A percentile compares a stretch with the other conserved stretches of the same genome.
Conservation (phyloP, 2,329 filamentous ascomycete genomes). For the Diaporthe nobilis region DNA sequence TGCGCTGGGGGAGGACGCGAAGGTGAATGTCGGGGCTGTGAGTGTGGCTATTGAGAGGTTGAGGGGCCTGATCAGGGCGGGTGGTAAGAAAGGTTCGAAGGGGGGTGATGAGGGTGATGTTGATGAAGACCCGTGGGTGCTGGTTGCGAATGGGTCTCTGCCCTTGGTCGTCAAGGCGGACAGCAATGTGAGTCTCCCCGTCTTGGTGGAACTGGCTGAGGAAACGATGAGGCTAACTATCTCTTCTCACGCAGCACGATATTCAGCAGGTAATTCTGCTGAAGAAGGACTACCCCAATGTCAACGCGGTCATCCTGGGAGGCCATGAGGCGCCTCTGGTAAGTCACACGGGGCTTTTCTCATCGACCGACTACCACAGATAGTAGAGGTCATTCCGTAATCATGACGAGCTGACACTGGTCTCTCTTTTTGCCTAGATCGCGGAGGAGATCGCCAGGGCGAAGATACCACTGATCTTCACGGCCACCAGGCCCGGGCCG, state of each 20-base stretch:
- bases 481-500: slow-evolving; percentile 53
- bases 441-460: slow-evolving; percentile 56
- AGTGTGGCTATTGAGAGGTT: slow-evolving; percentile 51
- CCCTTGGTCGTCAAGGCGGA: slow-evolving; percentile 57
- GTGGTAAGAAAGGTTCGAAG: slow-evolving; percentile 50
- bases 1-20: slow-evolving; percentile 53
- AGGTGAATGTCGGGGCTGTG: slow-evolving; percentile 46
- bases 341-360: slow-evolving; percentile 35
- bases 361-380: background rate
- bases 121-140: slow-evolving; percentile 50
- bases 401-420: background rate
- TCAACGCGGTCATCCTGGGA: slow-evolving; percentile 56
- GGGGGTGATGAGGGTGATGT: slow-evolving; percentile 38
- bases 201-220: background rate
- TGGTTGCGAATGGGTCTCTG: slow-evolving; percentile 54
- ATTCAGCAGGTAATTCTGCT: slow-evolving; percentile 57
- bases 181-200: slow-evolving; percentile 50
- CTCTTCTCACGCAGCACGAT: slow-evolving; percentile 51
- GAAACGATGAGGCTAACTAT: slow-evolving; percentile 23
- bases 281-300: slow-evolving; percentile 52
- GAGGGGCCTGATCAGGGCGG: slow-evolving; percentile 53
- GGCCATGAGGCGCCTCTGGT: slow-evolving; percentile 56
- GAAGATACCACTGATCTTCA: slow-evolving; percentile 59
- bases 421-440: slow-evolving; percentile 47
- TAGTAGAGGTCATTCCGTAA: background rate